Evolutionary conservation across 208 protist genomes (phyloP), one percentile per base, ranked within the genome.

Genomic region (Trypanosoma scelopori): DNA sequence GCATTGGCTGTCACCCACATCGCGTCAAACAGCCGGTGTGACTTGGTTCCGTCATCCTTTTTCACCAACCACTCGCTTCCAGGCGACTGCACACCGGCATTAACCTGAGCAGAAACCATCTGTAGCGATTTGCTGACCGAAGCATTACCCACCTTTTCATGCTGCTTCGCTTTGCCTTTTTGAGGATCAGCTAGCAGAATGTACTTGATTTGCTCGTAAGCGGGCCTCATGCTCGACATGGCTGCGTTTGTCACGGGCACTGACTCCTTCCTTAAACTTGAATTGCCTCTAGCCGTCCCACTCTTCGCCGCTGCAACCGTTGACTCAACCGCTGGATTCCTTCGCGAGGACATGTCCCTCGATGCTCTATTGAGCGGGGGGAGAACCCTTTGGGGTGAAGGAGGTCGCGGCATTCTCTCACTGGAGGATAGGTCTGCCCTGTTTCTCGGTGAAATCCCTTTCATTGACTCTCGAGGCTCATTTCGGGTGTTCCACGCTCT

Each of bases 1-100:
- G 58, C 49, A 25, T 83, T 80, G 0, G 76, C 73, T 11, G 80
- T 68, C 41, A 92, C 82, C 86, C 86, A 92, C 82, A 92, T 87
- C 6, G 82, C 86, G 37, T 83, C 76, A 55, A 92, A 92, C n/a
- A 92, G 76, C 46, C 79, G 80, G 22, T 80, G 79, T 47, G 49
- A 53, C 27, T 72, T 48, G 22, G 25, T 15, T 6, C 16, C 63
- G 25, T 47, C 42, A 11, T 7, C 12, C 20, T 65, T 57, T 15
- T 37, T 12, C n/a, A 20, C 16, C 7, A 16, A 49, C 46, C 55
- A 9, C 1, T 22, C 39, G 12, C 32, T 37, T 37, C 9, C 32
- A 37, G 32, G 32, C 9, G 3, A 11, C 9, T 11, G 9, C 9
- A 9, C 3, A 11, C 9, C 9, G 32, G 32, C 9, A 9, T 37